Evolutionary conservation across 2,329 filamentous ascomycete species (phyloP).

Genomic region (Sporothrix inflata): DNA sequence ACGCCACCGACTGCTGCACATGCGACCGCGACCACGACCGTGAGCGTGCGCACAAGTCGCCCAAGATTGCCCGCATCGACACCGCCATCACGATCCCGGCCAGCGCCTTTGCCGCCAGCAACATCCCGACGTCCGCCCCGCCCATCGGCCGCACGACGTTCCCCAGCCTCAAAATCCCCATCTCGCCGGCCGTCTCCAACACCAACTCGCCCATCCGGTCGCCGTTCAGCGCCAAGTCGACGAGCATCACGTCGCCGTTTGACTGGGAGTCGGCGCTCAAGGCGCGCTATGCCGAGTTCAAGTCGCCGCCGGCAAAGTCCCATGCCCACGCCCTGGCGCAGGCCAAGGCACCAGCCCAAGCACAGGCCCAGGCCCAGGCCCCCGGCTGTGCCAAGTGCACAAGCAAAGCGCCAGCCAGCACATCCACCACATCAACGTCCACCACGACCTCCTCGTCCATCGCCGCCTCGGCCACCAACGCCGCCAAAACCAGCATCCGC

Average conservation of each 20-base stretch:
- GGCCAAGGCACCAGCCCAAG: not conserved
- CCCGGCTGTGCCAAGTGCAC: constrained; percentile 31
- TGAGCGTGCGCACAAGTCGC: constrained; percentile 53
- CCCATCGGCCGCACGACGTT: constrained; percentile 63
- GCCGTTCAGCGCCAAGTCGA: constrained; percentile 68
- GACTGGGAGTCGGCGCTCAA: constrained; percentile 78
- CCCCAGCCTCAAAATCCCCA: constrained; percentile 74
- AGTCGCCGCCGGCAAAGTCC: constrained; percentile 40
- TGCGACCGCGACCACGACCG: constrained; percentile 62
- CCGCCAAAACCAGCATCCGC: constrained; percentile 60
- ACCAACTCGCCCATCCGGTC: constrained; percentile 68
- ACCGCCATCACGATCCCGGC: constrained; percentile 48
- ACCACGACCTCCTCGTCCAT: constrained; percentile 35
- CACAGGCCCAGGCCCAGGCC: not conserved
- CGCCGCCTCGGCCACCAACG: not conserved
- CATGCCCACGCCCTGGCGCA: constrained; percentile 29
- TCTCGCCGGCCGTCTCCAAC: constrained; percentile 70
- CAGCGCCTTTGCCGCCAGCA: constrained; percentile 52
- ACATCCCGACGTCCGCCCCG: constrained; percentile 62
- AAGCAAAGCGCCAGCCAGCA: constrained; percentile 31
- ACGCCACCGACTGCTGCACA: constrained; percentile 59
- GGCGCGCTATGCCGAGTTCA: constrained; percentile 63
- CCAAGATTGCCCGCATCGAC: constrained; percentile 45
- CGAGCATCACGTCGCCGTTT: constrained; percentile 66
- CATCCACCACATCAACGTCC: constrained; percentile 40